Evolutionary conservation across 148 eudicot genomes (phyloP).

Genomic region (Silene uniflora): DNA sequence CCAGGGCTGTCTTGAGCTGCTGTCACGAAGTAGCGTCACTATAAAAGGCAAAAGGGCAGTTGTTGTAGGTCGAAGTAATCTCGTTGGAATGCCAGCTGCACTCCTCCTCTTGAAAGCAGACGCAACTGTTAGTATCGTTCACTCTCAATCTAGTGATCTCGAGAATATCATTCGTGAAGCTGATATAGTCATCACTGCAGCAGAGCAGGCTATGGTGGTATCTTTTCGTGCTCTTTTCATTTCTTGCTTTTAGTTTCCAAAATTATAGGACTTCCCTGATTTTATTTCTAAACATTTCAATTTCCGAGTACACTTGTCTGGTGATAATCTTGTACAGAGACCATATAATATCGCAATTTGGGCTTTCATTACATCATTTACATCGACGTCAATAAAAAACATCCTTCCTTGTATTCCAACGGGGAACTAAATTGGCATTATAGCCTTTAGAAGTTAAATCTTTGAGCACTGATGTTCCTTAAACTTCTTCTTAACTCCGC

Average conservation of each 20-base stretch:
- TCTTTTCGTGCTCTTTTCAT: conserved; percentile 2
- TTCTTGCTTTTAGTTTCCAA: not conserved
- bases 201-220: conserved; percentile 97
- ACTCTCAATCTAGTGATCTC: conserved; percentile 78
- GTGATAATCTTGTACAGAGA: too few species aligned
- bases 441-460: too few species aligned
- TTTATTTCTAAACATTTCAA: not conserved
- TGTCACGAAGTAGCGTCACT: conserved; percentile 58
- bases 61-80: conserved; percentile 96
- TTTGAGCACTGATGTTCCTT: not conserved
- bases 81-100: conserved; percentile 74
- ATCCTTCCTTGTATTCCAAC: too few species aligned
- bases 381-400: not conserved
- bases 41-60: conserved; percentile 86
- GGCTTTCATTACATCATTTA: not conserved
- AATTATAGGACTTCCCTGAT: not conserved
- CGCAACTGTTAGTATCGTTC: conserved; percentile 86
- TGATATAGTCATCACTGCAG: conserved; percentile 93
- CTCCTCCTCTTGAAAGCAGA: conserved; percentile 87
- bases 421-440: too few species aligned
- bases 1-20: conserved; percentile 48
- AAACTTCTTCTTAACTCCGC: not conserved
- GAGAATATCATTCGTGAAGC: conserved; percentile 78
- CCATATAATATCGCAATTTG: not conserved
- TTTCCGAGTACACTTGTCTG: too few species aligned